Evolutionary conservation across 352 stramenopile genomes (phyloP).

Genomic region (Pythium vanterpoolii): DNA sequence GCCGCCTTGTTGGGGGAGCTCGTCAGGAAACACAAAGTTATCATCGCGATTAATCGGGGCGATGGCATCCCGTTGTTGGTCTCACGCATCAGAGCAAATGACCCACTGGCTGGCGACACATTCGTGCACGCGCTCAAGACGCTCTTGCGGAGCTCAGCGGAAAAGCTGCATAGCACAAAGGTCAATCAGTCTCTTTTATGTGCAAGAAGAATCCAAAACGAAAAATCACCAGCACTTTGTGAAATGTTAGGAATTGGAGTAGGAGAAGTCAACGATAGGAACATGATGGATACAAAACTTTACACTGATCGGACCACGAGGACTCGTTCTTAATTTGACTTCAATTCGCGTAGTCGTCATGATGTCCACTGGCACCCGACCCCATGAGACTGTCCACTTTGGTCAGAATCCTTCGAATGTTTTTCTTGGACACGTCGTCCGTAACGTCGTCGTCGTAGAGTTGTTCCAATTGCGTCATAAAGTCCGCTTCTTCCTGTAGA

Average conservation of each 20-base stretch:
- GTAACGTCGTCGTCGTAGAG: constrained; percentile 60
- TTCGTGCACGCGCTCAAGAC: too few relatives aligned
- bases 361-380: not conserved
- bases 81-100: too few relatives aligned
- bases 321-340: not conserved
- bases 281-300: too few relatives aligned
- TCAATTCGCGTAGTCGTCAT: not conserved
- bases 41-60: not conserved
- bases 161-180: not conserved
- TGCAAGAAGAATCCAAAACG: not conserved
- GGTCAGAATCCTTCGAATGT: constrained; percentile 61
- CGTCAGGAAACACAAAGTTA: not conserved
- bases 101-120: too few relatives aligned
- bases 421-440: constrained; percentile 65
- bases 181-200: not conserved
- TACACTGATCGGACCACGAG: too few relatives aligned
- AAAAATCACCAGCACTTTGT: too few relatives aligned
- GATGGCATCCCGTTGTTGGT: too few relatives aligned
- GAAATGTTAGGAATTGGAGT: too few relatives aligned
- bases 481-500: constrained; percentile 31
- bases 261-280: too few relatives aligned
- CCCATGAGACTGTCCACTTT: constrained; percentile 42
- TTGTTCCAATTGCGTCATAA: constrained; percentile 40
- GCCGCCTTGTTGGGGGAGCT: not conserved
- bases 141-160: not conserved